Percentiles rank a stretch among this genome's conserved stretches.
phyloP scores from a whole-genome alignment of 257 asterid species.

The Cruciata laevipes region DNA sequence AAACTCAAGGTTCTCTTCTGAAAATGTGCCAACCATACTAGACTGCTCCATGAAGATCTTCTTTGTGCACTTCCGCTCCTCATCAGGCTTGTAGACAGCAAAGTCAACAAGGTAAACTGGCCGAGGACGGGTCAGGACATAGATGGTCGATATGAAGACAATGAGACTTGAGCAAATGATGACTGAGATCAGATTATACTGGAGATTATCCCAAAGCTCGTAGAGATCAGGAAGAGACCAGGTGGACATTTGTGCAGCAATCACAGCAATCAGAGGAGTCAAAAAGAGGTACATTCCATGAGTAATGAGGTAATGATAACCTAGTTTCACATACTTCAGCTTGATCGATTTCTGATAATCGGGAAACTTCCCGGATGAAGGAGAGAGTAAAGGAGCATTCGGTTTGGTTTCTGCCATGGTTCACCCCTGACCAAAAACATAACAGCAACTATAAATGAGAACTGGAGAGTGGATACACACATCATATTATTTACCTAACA shows the following conservation, averaged over 20 bases:
- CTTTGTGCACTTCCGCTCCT: constrained; percentile 27
- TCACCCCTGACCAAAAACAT: constrained; percentile 17
- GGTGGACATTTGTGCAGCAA: constrained; percentile 34
- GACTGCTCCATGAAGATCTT: constrained; percentile 31
- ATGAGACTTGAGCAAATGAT: constrained; percentile 25
- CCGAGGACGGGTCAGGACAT: constrained; percentile 31
- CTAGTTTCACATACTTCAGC: constrained; percentile 34
- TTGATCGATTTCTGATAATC: constrained; percentile 33
- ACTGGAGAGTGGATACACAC: not conserved
- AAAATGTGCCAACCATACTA: constrained; percentile 20
- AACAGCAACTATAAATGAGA: not conserved
- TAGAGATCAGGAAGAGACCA: constrained; percentile 22
- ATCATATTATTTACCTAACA: not conserved
- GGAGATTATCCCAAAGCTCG: constrained; percentile 34
- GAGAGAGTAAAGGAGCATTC: constrained; percentile 21
- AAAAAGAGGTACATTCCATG: constrained; percentile 33
- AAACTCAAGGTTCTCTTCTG: constrained; percentile 34
- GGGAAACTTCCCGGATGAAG: constrained; percentile 29
- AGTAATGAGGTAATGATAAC: constrained; percentile 31
- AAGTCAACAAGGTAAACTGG: constrained; percentile 35
- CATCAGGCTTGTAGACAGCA: constrained; percentile 33
- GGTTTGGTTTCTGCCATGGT: constrained; percentile 22
- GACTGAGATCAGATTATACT: constrained; percentile 27
- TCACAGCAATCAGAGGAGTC: constrained; percentile 19
- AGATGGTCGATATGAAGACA: constrained; percentile 27